A percentile compares a stretch with the other conserved stretches of the same genome.
These are phyloP conservation scores for Umbilicaria muhlenbergii DNA, from an alignment of 495 filamentous ascomycete species.

Conservation along the genomic window DNA sequence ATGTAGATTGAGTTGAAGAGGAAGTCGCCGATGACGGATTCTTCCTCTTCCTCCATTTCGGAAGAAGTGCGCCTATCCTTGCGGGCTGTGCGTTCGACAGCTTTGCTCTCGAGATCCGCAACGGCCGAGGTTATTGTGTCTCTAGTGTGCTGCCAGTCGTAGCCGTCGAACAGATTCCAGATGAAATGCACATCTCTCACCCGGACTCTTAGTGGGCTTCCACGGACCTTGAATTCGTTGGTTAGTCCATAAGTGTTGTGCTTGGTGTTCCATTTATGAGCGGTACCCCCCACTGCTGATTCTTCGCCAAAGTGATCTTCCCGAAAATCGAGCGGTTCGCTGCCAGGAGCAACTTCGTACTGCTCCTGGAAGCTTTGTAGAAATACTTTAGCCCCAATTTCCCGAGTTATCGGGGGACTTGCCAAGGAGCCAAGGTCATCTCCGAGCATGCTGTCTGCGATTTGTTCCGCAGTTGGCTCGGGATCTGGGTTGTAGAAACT, in stretches of 20 bases:
- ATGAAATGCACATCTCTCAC: slow-evolving; percentile 83
- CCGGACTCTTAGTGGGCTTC: slow-evolving; percentile 59
- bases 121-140: slow-evolving; percentile 79
- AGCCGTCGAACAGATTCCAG: slow-evolving; percentile 97
- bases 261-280: slow-evolving; percentile 63
- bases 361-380: slow-evolving; percentile 48
- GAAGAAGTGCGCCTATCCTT: slow-evolving; percentile 28
- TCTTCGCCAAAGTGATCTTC: slow-evolving; percentile 65
- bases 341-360: slow-evolving; percentile 32
- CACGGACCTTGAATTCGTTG: slow-evolving; percentile 43
- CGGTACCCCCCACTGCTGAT: slow-evolving; percentile 45
- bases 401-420: slow-evolving; percentile 23
- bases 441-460: slow-evolving; percentile 31
- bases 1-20: slow-evolving; percentile 99
- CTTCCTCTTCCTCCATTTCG: slow-evolving; percentile 52
- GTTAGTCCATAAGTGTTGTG: slow-evolving; percentile 54
- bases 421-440: slow-evolving; percentile 24
- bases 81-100: slow-evolving; percentile 50
- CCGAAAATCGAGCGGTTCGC: slow-evolving; percentile 45
- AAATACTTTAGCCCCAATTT: slow-evolving; percentile 41
- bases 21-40: slow-evolving; percentile 81
- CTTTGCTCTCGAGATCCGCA: slow-evolving; percentile 66
- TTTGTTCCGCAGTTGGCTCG: slow-evolving; percentile 22
- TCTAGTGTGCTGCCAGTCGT: slow-evolving; percentile 82
- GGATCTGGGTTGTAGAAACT: slow-evolving; percentile 39